phyloP scores from a whole-genome alignment of 2,329 filamentous ascomycete species.

The Trichoderma brevicompactum region DNA sequence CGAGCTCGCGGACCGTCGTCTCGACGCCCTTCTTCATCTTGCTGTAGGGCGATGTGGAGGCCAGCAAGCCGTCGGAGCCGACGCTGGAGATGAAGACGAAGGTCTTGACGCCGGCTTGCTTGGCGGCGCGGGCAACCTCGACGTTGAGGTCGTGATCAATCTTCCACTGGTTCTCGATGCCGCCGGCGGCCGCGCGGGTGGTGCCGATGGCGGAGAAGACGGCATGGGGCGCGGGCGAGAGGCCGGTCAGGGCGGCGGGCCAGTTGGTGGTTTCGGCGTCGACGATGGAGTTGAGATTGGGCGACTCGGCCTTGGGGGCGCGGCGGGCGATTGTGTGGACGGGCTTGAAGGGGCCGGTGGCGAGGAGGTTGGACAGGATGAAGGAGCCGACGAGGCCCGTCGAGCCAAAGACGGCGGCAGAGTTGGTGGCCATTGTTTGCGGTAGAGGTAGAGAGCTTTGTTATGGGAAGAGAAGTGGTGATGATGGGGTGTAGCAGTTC shows the following conservation, averaged over 20 bases:
- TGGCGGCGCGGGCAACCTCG: conserved; percentile 75
- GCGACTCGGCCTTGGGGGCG: conserved; percentile 56
- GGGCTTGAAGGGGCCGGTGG: conserved; percentile 54
- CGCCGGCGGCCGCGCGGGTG: conserved; percentile 74
- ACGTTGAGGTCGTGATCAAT: conserved; percentile 89
- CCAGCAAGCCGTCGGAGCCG: conserved; percentile 50
- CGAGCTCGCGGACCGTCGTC: conserved; percentile 70
- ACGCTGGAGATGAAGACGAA: conserved; percentile 76
- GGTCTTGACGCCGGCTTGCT: conserved; percentile 69
- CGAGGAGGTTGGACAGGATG: conserved; percentile 71
- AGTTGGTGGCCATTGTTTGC: conserved; percentile 23
- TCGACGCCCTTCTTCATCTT: conserved; percentile 89
- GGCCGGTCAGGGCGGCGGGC: conserved; percentile 61
- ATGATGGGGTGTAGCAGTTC: too few relatives aligned
- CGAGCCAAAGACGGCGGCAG: conserved; percentile 61
- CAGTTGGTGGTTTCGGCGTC: conserved; percentile 72
- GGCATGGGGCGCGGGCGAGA: conserved; percentile 61
- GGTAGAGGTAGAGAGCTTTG: too few relatives aligned
- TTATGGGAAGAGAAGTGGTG: too few relatives aligned
- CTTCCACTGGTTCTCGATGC: conserved; percentile 78
- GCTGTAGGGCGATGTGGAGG: conserved; percentile 55
- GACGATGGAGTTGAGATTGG: conserved; percentile 66
- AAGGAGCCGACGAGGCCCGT: conserved; percentile 73
- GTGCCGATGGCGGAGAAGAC: conserved; percentile 83
- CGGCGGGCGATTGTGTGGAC: conserved; percentile 71